These are phyloP conservation scores for Neurospora sp. DNA, from an alignment of 2,329 filamentous ascomycete species.

Conservation along the genomic window DNA sequence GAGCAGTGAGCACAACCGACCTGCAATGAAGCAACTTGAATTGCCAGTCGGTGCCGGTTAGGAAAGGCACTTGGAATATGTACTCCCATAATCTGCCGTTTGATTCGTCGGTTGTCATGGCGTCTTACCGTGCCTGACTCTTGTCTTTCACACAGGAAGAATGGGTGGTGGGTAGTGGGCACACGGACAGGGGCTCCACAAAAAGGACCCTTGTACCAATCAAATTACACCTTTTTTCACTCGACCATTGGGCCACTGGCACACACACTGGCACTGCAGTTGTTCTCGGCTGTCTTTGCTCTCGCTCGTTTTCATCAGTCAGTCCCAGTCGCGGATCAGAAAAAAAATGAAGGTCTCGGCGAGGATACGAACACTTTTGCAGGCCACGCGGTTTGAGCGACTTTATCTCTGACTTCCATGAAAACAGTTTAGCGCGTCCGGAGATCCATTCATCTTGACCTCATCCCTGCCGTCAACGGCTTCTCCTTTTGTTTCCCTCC, in stretches of 20 bases:
- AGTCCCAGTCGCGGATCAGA: neutral
- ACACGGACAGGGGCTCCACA: neutral
- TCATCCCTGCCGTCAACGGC: neutral
- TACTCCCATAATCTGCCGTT: neutral
- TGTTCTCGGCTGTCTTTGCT: neutral
- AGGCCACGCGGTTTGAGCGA: neutral
- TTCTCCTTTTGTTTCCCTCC: neutral
- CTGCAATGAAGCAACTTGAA: neutral
- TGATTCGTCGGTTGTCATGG: neutral
- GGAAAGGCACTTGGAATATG: neutral
- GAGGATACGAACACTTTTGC: neutral
- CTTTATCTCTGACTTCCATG: neutral
- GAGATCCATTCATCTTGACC: neutral
- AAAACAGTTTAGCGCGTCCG: neutral
- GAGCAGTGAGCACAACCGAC: neutral
- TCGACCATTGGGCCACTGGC: neutral
- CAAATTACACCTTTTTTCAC: neutral
- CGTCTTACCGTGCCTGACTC: neutral
- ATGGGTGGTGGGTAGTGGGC: neutral
- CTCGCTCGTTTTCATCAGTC: neutral
- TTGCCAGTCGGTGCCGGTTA: neutral
- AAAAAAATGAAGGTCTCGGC: neutral
- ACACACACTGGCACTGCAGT: neutral
- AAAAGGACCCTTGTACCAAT: neutral
- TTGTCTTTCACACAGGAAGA: neutral